These are phyloP conservation scores for Blepharisma undulans DNA, from an alignment of 169 alveolate species.

Conservation along the genomic window DNA sequence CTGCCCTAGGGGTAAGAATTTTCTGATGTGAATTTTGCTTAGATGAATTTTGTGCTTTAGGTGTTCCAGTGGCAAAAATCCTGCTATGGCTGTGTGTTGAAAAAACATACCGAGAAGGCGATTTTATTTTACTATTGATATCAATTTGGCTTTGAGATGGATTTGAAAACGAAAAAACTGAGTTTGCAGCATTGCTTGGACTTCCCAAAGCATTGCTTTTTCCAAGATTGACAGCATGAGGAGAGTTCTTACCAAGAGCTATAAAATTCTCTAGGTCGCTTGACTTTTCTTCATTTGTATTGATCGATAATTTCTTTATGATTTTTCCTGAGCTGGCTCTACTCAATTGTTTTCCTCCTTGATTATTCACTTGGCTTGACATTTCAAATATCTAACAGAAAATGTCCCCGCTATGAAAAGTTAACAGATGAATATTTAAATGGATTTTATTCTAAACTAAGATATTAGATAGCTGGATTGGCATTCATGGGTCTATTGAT, in stretches of 20 bases:
- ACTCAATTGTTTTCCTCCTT: not conserved
- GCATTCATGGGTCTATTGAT: not conserved
- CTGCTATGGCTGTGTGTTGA: not conserved
- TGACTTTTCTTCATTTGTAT: not conserved
- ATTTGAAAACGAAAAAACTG: not conserved
- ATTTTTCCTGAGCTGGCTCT: not conserved
- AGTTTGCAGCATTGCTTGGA: not conserved
- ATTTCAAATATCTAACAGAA: slow-evolving; percentile 10
- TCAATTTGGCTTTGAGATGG: not conserved
- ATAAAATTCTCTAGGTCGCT: not conserved
- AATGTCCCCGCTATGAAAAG: not conserved
- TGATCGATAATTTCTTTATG: not conserved
- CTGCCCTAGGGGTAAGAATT: not conserved
- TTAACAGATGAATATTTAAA: not conserved
- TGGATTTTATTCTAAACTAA: not conserved
- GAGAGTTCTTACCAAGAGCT: not conserved
- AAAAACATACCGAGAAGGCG: not conserved
- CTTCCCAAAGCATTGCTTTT: not conserved
- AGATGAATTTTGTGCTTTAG: not conserved
- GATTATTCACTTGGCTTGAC: not conserved
- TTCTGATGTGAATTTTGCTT: not conserved
- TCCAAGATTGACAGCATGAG: not conserved
- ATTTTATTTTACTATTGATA: not conserved
- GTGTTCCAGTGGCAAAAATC: not conserved
- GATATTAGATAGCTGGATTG: not conserved